A percentile compares a stretch with the other conserved stretches of the same genome.
Evolutionary conservation across 129 eudicot genomes (phyloP).

Genomic region (Tanacetum coccineum): DNA sequence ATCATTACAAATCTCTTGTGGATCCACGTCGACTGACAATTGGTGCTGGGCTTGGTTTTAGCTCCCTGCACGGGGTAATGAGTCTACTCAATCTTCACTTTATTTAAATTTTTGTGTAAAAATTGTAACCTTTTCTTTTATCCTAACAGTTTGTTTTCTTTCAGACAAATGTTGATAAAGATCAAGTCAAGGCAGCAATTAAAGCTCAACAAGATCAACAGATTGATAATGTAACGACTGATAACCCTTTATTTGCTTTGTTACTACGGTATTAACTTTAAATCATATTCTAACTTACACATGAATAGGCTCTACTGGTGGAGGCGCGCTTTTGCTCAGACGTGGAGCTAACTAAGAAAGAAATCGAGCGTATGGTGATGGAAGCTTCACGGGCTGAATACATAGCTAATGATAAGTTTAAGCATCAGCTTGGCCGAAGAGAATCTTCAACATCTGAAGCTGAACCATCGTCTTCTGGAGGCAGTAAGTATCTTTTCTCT

Average conservation of each 20-base stretch:
- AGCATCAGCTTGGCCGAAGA: slow-evolving; percentile 54
- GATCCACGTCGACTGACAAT: too few species aligned
- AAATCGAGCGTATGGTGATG: slow-evolving; percentile 89
- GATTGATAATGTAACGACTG: too few species aligned
- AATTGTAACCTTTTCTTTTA: too few species aligned
- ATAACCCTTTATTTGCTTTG: too few species aligned
- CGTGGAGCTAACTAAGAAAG: slow-evolving; percentile 87
- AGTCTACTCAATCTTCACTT: too few species aligned
- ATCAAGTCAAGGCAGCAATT: slow-evolving; percentile 95
- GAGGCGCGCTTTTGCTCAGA: slow-evolving; percentile 95
- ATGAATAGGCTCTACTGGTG: slow-evolving; percentile 71
- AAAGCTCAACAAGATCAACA: slow-evolving; percentile 99
- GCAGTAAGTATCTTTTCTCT: slow-evolving; percentile 42
- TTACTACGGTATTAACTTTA: too few species aligned
- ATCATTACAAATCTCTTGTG: too few species aligned
- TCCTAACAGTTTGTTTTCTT: slow-evolving; percentile 13
- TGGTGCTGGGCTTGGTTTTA: too few species aligned
- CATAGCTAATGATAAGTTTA: slow-evolving; percentile 61
- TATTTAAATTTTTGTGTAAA: too few species aligned
- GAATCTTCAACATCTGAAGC: slow-evolving; percentile 82
- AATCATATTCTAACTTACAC: too few species aligned
- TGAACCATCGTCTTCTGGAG: slow-evolving; percentile 91
- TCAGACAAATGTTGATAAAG: slow-evolving; percentile 77
- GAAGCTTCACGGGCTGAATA: slow-evolving; percentile 91
- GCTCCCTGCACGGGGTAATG: slow-evolving; percentile 94